Evolutionary conservation across 2,329 filamentous ascomycete genomes (phyloP).

Genomic region (Ascochyta lentis): DNA sequence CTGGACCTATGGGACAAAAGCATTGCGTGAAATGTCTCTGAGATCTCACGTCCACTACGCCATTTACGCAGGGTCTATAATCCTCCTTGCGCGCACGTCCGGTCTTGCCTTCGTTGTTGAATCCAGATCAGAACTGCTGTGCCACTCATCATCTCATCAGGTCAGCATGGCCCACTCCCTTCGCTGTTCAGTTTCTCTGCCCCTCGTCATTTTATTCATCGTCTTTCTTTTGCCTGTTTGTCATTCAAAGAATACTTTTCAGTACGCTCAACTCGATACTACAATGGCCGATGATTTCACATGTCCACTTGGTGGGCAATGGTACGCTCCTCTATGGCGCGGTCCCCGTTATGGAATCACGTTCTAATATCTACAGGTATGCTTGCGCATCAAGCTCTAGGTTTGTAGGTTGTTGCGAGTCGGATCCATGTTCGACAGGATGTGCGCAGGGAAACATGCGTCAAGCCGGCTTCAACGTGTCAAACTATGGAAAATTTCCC

Average conservation of each 20-base stretch:
- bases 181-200: slow-evolving; percentile 11
- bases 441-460: slow-evolving; percentile 45
- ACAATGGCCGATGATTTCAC: slow-evolving; percentile 23
- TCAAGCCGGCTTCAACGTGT: slow-evolving; percentile 42
- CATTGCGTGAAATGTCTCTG: slow-evolving; percentile 4
- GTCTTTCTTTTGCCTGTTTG: slow-evolving; percentile 10
- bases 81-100: slow-evolving; percentile 4
- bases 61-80: slow-evolving; percentile 12
- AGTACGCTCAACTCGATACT: slow-evolving; percentile 15
- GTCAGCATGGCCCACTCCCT: slow-evolving; percentile 14
- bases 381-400: slow-evolving; percentile 32
- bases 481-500: slow-evolving; percentile 40
- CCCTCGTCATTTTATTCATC: slow-evolving; percentile 11
- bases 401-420: slow-evolving; percentile 52
- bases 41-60: slow-evolving; percentile 4
- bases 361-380: slow-evolving; percentile 28
- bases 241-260: slow-evolving; percentile 6
- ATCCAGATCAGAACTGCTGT: slow-evolving; percentile 10
- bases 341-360: neutral
- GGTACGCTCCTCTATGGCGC: slow-evolving; percentile 17
- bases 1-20: slow-evolving; percentile 12
- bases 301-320: slow-evolving; percentile 31
- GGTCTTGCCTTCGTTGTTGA: slow-evolving; percentile 7
- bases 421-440: slow-evolving; percentile 48
- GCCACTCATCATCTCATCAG: slow-evolving; percentile 14